A percentile compares a stretch with the other conserved stretches of the same genome.
Evolutionary conservation across 345 rosid genomes (phyloP).

Genomic region (Bretschneidera sinensis): DNA sequence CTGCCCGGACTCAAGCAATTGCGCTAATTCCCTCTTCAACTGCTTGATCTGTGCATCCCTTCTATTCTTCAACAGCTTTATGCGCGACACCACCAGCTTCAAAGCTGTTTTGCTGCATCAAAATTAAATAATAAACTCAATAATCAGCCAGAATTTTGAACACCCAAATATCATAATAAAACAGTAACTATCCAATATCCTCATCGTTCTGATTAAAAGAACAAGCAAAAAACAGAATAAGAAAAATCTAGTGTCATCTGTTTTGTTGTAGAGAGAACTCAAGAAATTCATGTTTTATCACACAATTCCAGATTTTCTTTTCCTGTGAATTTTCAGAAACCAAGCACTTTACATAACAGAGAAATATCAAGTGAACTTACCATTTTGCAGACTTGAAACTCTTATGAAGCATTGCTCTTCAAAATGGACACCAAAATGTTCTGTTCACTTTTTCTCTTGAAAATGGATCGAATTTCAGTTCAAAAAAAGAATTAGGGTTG

Average conservation of each 20-base stretch:
- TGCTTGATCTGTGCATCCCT: slow-evolving; percentile 61
- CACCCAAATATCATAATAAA: slow-evolving; percentile 3
- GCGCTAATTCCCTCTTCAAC: slow-evolving; percentile 70
- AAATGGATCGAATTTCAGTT: background rate
- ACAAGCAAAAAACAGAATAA: background rate
- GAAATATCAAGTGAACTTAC: slow-evolving; percentile 28
- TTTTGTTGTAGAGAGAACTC: no score
- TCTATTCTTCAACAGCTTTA: slow-evolving; percentile 74
- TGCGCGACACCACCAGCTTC: slow-evolving; percentile 67
- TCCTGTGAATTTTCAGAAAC: slow-evolving; percentile 3
- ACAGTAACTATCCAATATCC: background rate
- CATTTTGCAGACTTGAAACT: slow-evolving; percentile 95
- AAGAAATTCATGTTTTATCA: background rate
- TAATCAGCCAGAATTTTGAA: slow-evolving; percentile 1
- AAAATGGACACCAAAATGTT: background rate
- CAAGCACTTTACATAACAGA: background rate
- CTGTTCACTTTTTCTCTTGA: background rate
- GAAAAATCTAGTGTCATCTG: no score
- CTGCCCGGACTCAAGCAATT: slow-evolving; percentile 76
- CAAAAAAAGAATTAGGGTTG: background rate
- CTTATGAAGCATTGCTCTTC: slow-evolving; percentile 52
- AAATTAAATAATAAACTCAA: background rate
- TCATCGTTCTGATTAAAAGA: background rate
- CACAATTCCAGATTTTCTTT: no score
- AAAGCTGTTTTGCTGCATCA: slow-evolving; percentile 68